Evolutionary conservation across 352 stramenopile genomes (phyloP), one percentile per base, ranked within the genome.

Genomic region (Thraustotheca clavata): DNA sequence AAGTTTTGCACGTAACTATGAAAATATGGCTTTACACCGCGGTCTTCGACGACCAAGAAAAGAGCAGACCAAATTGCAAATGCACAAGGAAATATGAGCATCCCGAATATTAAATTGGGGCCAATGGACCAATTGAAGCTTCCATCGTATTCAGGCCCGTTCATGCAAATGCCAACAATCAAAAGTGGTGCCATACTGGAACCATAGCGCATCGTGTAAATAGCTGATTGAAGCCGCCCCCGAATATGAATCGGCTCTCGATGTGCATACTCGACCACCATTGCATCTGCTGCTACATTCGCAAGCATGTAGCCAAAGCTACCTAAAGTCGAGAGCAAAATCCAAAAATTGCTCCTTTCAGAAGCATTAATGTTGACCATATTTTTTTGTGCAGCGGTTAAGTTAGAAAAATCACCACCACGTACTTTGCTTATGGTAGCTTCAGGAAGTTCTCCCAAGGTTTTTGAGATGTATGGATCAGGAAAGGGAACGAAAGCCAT

Each of bases 401-500:
- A 24, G 4, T 36, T 22, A 0, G 74, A 80, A 67, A 73, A 82
- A 29, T 50, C 33, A 29, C 43, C 43, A 14, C 22, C 43, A 6
- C 43, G 43, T 6, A 50, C 11, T 12, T 6, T 6, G 7, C 6
- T 6, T 6, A 50, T 14, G 43, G 33, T 29, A 14, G 43, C 7
- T 6, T 50, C 43, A 22, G n/a, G 43, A 50, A 22, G 27, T 50
- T 14, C 6, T 6, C 7, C 6, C 7, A 29, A 43, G 12, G 7
- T 27, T 27, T 5, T 5, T 33, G 26, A n/a, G 29, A 43, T 33
- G n/a, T 52, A 62, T 14, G 78, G 73, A 14, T 73, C 47, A 8
- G 75, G 74, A 16, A 75, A 71, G 27, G 76, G 79, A 33, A 79
- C 75, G 59, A 79, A 87, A 4, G 75, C 75, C 41, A 88, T 67